Base-by-base conservation (phyloP, 176 grass and related monocot genomes). In the Triticum monococcum region DNA sequence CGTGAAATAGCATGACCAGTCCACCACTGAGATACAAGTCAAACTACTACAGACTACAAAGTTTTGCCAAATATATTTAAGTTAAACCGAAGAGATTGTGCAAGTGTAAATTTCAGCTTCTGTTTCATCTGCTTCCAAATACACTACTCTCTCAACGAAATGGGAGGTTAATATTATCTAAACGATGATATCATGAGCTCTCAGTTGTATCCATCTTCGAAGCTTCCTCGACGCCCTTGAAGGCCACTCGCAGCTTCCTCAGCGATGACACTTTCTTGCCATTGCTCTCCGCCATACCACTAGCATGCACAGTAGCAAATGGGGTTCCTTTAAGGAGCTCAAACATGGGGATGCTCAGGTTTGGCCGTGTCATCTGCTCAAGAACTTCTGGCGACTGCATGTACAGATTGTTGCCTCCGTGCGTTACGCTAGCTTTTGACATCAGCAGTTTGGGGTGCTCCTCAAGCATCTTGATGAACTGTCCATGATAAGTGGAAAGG, bases 311-410 rank as follows among this genome's bases (percentile, higher is more conserved):
- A 30, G 85, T 90, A 38, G 90, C 86, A 46, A 74, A 94, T 12
- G 87, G 23, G 7, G 78, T 89, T 75, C 80, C 84, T 12, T 88
- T 88, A 56, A 99, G 74, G 50, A 99, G 92, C 31, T 99, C 90
- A 63, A 90, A 93, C 79, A 99, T 86, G 36, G 78, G 62, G 0
- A 92, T 28, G 38, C 76, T 62, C 30, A 98, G 88, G 83, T 98
- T 98, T 62, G 76, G 72, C 9, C 92, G 85, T n/a, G 97, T 99
- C 91, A 94, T 94, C 88, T 92, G 88, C 86, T 95, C 93, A 22
- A 98, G 93, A 72, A 95, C 77, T 32, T 92, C 93, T 46, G 93
- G 96, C 62, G 96, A 86, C 80, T 98, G 96, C 96, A 95, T 95
- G 83, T 98, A 98, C 52, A 98, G 76, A 66, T 94, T 98, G 52